Percentiles rank a stretch among this genome's conserved stretches.
phyloP scores from a whole-genome alignment of 129 eudicot genomes.

The Centella asiatica region DNA sequence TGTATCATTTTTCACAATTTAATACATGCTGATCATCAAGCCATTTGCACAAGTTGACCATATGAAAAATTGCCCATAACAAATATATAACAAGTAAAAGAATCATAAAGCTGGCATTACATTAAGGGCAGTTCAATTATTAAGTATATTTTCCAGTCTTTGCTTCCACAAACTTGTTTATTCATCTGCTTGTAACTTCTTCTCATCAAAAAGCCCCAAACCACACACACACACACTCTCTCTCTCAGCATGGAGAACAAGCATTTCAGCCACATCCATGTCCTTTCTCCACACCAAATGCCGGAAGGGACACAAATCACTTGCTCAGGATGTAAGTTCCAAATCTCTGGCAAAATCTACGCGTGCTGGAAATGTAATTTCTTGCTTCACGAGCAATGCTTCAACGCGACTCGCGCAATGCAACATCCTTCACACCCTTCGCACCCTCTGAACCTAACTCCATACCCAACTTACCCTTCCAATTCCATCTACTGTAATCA shows the following conservation, averaged over 20 bases:
- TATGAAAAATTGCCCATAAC: too few relatives aligned
- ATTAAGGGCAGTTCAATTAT: too few relatives aligned
- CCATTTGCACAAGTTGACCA: too few relatives aligned
- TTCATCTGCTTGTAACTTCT: too few relatives aligned
- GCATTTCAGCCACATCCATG: conserved; percentile 69
- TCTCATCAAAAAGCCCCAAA: too few relatives aligned
- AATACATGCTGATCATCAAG: too few relatives aligned
- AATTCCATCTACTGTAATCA: conserved; percentile 49
- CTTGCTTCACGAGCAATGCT: conserved; percentile 52
- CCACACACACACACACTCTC: too few relatives aligned
- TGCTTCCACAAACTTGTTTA: too few relatives aligned
- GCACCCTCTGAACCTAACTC: conserved; percentile 53
- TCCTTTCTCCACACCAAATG: conserved; percentile 36
- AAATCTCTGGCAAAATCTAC: conserved; percentile 21
- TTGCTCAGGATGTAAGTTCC: conserved; percentile 36
- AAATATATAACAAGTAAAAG: too few relatives aligned
- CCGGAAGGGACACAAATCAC: conserved; percentile 40
- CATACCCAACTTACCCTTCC: conserved; percentile 68
- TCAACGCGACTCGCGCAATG: conserved; percentile 44
- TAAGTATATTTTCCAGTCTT: too few relatives aligned
- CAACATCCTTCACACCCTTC: conserved; percentile 52
- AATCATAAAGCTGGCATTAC: too few relatives aligned
- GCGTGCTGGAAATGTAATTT: conserved; percentile 33
- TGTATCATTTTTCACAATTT: too few relatives aligned
- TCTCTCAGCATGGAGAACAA: conserved; percentile 71